phyloP scores from a whole-genome alignment of 2,329 filamentous ascomycete species.

The Cadophora gregata region DNA sequence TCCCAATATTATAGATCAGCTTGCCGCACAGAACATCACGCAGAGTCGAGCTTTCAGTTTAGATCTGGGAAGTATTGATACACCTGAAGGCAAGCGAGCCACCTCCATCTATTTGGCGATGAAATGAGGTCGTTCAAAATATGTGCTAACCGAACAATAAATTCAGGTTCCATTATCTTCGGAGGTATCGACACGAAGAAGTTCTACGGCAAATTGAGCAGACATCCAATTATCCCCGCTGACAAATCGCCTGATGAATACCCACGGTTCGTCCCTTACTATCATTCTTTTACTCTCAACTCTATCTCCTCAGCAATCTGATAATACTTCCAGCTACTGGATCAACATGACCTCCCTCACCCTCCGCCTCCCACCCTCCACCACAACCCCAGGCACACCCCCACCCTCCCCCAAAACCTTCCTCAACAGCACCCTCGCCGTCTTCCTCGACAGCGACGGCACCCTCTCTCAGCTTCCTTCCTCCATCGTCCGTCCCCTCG shows the following conservation, averaged over 20 bases:
- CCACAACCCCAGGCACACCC: not conserved
- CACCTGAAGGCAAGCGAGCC: constrained; percentile 22
- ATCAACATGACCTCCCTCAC: constrained; percentile 34
- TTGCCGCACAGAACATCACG: constrained; percentile 26
- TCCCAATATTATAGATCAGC: constrained; percentile 30
- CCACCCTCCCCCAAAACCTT: not conserved
- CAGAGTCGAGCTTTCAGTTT: constrained; percentile 33
- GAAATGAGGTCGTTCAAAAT: too few species aligned
- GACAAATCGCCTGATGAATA: constrained; percentile 21
- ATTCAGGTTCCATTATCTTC: constrained; percentile 33
- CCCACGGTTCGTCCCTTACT: constrained; percentile 10
- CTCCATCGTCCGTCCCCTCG: constrained; percentile 21
- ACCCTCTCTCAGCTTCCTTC: constrained; percentile 30
- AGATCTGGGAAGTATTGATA: constrained; percentile 28
- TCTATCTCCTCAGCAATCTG: not conserved
- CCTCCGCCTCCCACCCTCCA: constrained; percentile 20
- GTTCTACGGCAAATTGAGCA: constrained; percentile 29
- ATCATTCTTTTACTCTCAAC: not conserved
- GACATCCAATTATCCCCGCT: constrained; percentile 29
- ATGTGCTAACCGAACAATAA: not conserved
- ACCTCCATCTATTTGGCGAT: too few species aligned
- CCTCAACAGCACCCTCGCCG: constrained; percentile 8
- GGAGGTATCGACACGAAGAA: constrained; percentile 36
- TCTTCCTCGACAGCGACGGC: constrained; percentile 30
- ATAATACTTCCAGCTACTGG: constrained; percentile 27